A percentile compares a stretch with the other conserved stretches of the same genome.
phyloP scores from a whole-genome alignment of 2,329 filamentous ascomycete genomes.

The Botrytis hyacinthi region DNA sequence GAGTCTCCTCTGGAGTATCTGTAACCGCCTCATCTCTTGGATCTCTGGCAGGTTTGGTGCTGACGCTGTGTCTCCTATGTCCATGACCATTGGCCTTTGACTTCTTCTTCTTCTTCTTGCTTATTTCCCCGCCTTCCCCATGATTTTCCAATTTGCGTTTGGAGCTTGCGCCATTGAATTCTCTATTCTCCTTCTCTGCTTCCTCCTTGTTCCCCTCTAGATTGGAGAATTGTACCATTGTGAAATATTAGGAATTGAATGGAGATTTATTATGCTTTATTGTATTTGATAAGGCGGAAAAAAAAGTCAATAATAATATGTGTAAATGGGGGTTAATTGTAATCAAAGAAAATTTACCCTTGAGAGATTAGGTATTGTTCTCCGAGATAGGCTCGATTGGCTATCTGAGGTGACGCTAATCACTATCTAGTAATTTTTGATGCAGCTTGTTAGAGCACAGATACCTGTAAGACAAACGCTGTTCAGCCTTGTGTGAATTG shows the following conservation, averaged over 20 bases:
- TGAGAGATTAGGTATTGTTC: background rate
- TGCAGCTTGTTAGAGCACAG: background rate
- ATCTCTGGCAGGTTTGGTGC: constrained; percentile 60
- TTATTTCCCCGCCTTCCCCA: constrained; percentile 13
- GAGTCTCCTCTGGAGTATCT: constrained; percentile 25
- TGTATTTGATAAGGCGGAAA: background rate
- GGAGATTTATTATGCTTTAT: background rate
- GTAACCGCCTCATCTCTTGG: constrained; percentile 50
- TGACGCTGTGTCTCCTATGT: constrained; percentile 53
- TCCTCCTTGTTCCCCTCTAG: constrained; percentile 20
- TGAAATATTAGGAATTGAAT: background rate
- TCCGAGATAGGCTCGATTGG: background rate
- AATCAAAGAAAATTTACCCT: constrained; percentile 15
- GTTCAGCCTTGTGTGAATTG: background rate
- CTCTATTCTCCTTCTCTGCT: constrained; percentile 1
- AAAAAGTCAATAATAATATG: background rate
- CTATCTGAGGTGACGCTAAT: background rate
- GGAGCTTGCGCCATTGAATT: constrained; percentile 9
- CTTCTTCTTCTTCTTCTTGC: constrained; percentile 30
- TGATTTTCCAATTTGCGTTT: constrained; percentile 16
- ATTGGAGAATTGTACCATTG: constrained; percentile 34
- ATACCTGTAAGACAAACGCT: background rate
- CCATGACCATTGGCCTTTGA: constrained; percentile 32
- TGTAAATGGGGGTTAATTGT: background rate
- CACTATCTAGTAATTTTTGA: background rate